These are phyloP conservation scores for Cutaneotrichosporon arboriforme DNA, from an alignment of 1,284 basidiomycete species.

Conservation along the genomic window DNA sequence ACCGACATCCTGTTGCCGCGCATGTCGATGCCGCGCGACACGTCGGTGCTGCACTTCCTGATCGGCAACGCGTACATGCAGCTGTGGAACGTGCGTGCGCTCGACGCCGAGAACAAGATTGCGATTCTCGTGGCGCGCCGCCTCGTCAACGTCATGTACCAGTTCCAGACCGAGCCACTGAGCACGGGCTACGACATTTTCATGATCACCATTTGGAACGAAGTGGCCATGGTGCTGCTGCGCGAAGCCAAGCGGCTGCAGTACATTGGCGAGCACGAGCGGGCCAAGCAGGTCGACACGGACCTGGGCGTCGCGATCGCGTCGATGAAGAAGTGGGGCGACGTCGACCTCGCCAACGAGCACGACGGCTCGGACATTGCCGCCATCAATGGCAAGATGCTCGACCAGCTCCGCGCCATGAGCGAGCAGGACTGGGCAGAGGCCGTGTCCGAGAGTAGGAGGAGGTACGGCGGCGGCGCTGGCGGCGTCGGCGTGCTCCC, in stretches of 20 bases:
- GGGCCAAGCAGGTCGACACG: conserved; percentile 22
- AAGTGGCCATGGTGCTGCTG: conserved; percentile 28
- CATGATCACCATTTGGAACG: conserved; percentile 30
- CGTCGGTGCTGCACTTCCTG: conserved; percentile 22
- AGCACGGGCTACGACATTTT: conserved; percentile 24
- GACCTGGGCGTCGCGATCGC: conserved; percentile 29
- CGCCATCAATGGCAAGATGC: conserved; percentile 28
- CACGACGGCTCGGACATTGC: conserved; percentile 27
- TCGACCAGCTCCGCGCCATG: conserved; percentile 23
- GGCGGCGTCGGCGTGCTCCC: neutral
- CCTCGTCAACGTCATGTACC: conserved; percentile 25
- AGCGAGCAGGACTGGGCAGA: conserved; percentile 22
- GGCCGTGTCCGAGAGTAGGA: conserved; percentile 19
- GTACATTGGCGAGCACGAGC: conserved; percentile 9
- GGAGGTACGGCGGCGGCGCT: conserved; percentile 15
- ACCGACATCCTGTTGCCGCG: conserved; percentile 9
- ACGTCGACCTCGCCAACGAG: conserved; percentile 17
- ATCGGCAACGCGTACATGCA: conserved; percentile 28
- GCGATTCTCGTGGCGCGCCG: conserved; percentile 28
- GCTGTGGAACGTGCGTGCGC: conserved; percentile 25
- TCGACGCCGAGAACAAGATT: conserved; percentile 20
- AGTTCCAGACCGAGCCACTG: conserved; percentile 21
- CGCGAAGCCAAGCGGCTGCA: conserved; percentile 26
- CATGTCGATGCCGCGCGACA: conserved; percentile 12
- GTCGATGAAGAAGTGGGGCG: conserved; percentile 25